Evolutionary conservation across 257 asterid species (phyloP), one percentile per base, ranked within the genome.

Genomic region (Solanum chiquidenum): DNA sequence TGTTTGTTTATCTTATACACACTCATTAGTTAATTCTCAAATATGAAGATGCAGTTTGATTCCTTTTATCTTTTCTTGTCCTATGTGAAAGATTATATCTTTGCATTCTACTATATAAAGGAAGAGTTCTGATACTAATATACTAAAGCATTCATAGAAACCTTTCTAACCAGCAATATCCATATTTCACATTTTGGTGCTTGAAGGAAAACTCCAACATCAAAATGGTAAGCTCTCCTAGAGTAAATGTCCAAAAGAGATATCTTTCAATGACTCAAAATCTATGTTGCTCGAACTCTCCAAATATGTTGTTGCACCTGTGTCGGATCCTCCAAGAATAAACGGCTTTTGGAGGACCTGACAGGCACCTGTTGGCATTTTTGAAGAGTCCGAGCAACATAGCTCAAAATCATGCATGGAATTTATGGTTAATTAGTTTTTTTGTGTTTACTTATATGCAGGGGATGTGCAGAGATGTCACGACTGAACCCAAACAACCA

Each of bases 391-490:
- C 4, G 1, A 3, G 0, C n/a, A 55, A 55, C n/a, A 18, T 18
- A 52, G 64, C 34, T 62, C 11, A 69, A 13, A 46, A 9, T 18
- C 7, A 34, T 33, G 83, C 83, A 66, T 68, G 40, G 21, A 52
- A 46, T 29, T 80, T 49, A 46, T 80, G 42, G 11, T 9, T 42
- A 80, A 27, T 49, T 80, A 46, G 69, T 68, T 46, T 14, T 66
- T 46, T 29, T 76, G 12, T 85, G 62, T 33, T 11, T 20, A 29
- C 38, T 71, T 83, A 27, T 76, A 11, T 84, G 62, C 93, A 93
- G 96, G 94, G 93, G 5, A 87, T 89, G 83, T 85, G 89, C 76
- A 83, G 87, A 79, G 90, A 90, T 88, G 88, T 80, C 25, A 84
- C 84, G 14, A 86, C 37, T 72, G 87, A 83, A 76, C 55, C 84